These are phyloP conservation scores for Eucalyptus dawsonii DNA, from an alignment of 345 rosid species.

Conservation along the genomic window DNA sequence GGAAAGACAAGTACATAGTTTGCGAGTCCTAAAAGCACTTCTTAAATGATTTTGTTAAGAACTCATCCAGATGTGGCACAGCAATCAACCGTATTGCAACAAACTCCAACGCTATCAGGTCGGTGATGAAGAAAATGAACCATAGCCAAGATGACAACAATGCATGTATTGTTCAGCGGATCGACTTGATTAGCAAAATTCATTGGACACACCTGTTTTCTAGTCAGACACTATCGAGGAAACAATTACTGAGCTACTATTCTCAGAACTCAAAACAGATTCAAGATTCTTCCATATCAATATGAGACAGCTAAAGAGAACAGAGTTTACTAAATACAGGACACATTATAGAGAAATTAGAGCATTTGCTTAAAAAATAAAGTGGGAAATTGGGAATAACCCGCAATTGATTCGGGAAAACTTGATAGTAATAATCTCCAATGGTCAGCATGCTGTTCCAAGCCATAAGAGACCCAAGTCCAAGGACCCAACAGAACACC, in stretches of 20 bases:
- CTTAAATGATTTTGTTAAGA: not conserved
- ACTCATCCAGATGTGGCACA: not conserved
- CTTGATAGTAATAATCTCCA: conserved; percentile 56
- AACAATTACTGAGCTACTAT: not conserved
- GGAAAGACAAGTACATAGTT: not conserved
- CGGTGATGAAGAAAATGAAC: not conserved
- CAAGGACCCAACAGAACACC: conserved; percentile 66
- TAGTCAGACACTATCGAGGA: not conserved
- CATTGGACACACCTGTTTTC: not conserved
- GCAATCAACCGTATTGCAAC: not conserved
- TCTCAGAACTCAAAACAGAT: not conserved
- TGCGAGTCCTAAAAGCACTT: not conserved
- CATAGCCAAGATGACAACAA: not conserved
- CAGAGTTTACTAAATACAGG: not conserved
- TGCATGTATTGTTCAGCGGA: not conserved
- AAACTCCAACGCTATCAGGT: not conserved
- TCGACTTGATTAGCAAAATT: not conserved
- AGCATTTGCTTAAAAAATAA: not conserved
- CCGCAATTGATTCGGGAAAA: conserved; percentile 28
- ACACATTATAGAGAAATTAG: not conserved
- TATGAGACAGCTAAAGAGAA: not conserved
- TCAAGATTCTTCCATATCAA: not conserved
- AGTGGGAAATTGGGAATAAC: not conserved
- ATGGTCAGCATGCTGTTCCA: conserved; percentile 87
- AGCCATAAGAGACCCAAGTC: conserved; percentile 62